These are phyloP conservation scores for Xylariaceae sp. DNA, from an alignment of 2,329 filamentous ascomycete species.

Conservation along the genomic window DNA sequence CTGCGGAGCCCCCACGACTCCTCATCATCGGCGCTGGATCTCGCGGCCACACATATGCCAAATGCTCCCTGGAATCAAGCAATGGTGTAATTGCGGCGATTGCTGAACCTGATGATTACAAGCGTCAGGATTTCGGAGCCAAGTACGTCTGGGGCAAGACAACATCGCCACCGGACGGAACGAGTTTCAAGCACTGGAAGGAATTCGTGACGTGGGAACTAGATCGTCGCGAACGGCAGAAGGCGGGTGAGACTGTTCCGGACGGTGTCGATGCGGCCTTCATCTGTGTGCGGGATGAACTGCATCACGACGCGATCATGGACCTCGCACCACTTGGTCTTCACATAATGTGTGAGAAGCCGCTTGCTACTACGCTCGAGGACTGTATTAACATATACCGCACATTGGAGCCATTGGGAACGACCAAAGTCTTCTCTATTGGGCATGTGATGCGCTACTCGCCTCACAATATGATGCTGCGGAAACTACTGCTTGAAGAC, in stretches of 20 bases:
- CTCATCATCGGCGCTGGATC: constrained; percentile 80
- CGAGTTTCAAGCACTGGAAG: constrained; percentile 70
- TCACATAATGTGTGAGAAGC: constrained; percentile 95
- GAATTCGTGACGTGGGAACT: constrained; percentile 72
- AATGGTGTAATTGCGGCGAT: constrained; percentile 70
- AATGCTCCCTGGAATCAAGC: constrained; percentile 60
- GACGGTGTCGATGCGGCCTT: constrained; percentile 59
- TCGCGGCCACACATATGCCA: constrained; percentile 70
- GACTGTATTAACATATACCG: constrained; percentile 75
- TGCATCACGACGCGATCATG: constrained; percentile 76
- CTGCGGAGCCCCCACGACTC: constrained; percentile 57
- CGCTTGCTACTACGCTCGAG: constrained; percentile 71
- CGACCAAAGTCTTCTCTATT: constrained; percentile 67
- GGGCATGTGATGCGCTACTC: constrained; percentile 93
- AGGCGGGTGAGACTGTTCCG: constrained; percentile 45
- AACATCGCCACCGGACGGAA: constrained; percentile 51
- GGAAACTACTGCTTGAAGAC: constrained; percentile 71
- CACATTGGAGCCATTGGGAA: constrained; percentile 43
- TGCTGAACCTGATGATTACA: constrained; percentile 75
- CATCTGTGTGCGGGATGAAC: constrained; percentile 75
- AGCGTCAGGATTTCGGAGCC: constrained; percentile 65
- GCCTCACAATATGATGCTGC: constrained; percentile 83
- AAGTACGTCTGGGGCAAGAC: constrained; percentile 66
- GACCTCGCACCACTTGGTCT: constrained; percentile 66
- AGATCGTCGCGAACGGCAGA: constrained; percentile 51